Percentiles rank a stretch among this genome's conserved stretches.
phyloP scores from a whole-genome alignment of 495 filamentous ascomycete genomes.

The Cudoniella acicularis region DNA sequence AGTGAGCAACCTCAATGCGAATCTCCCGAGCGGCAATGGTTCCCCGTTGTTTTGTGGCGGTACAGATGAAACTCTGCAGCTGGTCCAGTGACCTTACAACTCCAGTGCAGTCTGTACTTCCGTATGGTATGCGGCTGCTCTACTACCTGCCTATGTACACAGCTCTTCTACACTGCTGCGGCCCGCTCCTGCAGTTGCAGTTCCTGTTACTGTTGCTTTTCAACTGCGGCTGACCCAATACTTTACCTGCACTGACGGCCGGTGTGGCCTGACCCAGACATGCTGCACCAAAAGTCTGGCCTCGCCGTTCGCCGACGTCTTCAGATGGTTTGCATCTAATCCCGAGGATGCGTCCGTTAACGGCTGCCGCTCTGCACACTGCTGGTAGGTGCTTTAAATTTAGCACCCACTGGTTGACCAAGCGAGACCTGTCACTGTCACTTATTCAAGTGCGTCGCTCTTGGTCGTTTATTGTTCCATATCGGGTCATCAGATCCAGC shows the following conservation, averaged over 20 bases:
- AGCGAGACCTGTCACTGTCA: conserved; percentile 9
- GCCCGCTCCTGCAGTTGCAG: too few species aligned
- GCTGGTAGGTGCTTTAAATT: neutral
- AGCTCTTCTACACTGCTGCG: too few species aligned
- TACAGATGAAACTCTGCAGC: neutral
- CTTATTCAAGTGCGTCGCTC: neutral
- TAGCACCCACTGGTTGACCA: neutral
- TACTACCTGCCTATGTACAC: too few species aligned
- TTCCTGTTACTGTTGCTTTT: too few species aligned
- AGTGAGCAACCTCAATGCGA: too few species aligned
- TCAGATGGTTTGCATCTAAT: conserved; percentile 4
- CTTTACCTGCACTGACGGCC: too few species aligned
- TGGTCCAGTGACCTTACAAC: too few species aligned
- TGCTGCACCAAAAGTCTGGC: conserved; percentile 6
- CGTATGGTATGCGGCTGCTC: too few species aligned
- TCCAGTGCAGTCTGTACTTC: too few species aligned
- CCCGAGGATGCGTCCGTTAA: conserved; percentile 22
- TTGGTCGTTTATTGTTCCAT: conserved; percentile 20
- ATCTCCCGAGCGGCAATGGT: neutral
- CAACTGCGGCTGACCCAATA: too few species aligned
- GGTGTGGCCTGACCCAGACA: neutral
- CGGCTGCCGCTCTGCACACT: conserved; percentile 4
- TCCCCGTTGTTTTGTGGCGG: neutral
- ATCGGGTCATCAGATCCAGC: conserved; percentile 25
- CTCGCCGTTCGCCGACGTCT: conserved; percentile 1